A percentile compares a stretch with the other conserved stretches of the same genome.
Conservation (phyloP, 352 stramenopile genomes). For the Thalassiosira delicatula region DNA sequence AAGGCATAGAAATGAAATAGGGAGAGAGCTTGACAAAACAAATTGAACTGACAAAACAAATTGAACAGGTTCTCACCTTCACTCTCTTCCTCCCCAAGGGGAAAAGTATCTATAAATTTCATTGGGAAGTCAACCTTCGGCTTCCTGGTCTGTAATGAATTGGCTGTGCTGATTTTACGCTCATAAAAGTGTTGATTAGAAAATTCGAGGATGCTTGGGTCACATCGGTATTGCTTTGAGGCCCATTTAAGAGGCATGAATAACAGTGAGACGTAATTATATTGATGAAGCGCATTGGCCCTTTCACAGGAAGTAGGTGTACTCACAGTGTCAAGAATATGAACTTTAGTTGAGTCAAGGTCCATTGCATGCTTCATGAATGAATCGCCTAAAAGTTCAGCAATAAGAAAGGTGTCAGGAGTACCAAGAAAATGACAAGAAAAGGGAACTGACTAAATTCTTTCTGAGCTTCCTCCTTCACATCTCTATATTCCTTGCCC, state of each 20-base stretch:
- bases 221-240: constrained; percentile 51
- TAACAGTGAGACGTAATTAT: too few relatives aligned
- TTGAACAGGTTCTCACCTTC: constrained; percentile 16
- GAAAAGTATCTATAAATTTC: constrained; percentile 15
- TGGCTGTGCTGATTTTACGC: not conserved
- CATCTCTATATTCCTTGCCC: too few relatives aligned
- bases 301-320: too few relatives aligned
- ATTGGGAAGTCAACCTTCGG: constrained; percentile 29
- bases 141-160: constrained; percentile 7
- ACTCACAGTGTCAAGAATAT: constrained; percentile 54
- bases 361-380: constrained; percentile 19
- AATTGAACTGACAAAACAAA: not conserved
- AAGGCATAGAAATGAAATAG: too few relatives aligned
- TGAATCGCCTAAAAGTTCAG: constrained; percentile 23
- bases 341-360: constrained; percentile 12
- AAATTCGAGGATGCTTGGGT: constrained; percentile 57
- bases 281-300: too few relatives aligned
- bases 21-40: too few relatives aligned
- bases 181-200: constrained; percentile 62
- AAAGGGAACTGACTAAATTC: too few relatives aligned
- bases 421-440: too few relatives aligned
- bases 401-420: too few relatives aligned
- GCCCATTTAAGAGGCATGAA: not conserved
- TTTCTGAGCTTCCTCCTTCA: too few relatives aligned
- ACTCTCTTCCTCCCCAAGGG: constrained; percentile 25